Evolutionary conservation across 257 asterid species (phyloP), one percentile per base, ranked within the genome.

Genomic region (Ilex asprella): DNA sequence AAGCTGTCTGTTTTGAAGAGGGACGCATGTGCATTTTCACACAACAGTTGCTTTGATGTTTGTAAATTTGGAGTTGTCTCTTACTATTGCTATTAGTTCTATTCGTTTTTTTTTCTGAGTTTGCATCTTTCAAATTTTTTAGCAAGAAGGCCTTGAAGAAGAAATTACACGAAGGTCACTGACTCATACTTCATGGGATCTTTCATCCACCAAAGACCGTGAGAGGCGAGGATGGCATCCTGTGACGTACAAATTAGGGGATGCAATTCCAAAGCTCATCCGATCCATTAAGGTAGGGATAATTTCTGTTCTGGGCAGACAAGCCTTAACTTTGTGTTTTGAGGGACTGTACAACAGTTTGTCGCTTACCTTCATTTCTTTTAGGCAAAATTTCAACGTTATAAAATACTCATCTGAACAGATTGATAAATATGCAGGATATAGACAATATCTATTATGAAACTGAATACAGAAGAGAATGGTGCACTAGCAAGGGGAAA

Each of bases 191-290:
- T 70, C 94, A 39, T 93, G 99, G 99, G 95, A 87, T 76, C 81
- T 81, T 69, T 66, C 87, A 63, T 73, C 96, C 31, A 79, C 92
- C 27, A 73, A 76, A 75, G 88, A 80, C 62, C 91, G 75, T 70
- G 75, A 86, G 35, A 78, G 96, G 62, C 83, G 72, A 77, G 96
- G 97, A 65, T 93, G 99, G 99, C 99, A 93, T 84, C 99, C 97
- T n/a, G 66, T 73, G 73, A 85, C 96, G 59, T 93, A 89, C 83
- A 93, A 89, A 76, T 78, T 89, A 80, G 87, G 69, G 8, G 99
- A 93, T 75, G 91, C 97, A 39, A 86, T 88, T 61, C 76, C 95
- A 31, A 29, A 6, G 61, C 88, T 93, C 43, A 74, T 93, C 69
- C 82, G 84, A 61, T 87, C 97, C 75, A 93, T 93, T 78, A 93